These are phyloP conservation scores for Phytophthora quininea DNA, from an alignment of 352 stramenopile species.

Conservation along the genomic window DNA sequence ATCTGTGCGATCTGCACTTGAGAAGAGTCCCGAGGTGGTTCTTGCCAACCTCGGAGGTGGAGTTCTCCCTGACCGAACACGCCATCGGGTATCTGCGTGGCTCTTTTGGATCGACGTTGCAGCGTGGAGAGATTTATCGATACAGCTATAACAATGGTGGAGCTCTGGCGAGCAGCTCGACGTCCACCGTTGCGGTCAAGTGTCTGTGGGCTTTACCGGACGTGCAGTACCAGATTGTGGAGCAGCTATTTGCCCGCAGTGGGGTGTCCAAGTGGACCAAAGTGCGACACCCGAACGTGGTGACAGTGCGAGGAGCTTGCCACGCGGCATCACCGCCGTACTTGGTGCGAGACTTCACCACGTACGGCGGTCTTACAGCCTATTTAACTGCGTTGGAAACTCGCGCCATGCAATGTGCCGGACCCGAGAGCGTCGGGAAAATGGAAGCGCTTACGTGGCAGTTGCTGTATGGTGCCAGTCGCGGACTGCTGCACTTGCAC, in stretches of 20 bases:
- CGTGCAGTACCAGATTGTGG: conserved; percentile 55
- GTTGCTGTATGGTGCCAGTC: conserved; percentile 60
- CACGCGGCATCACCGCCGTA: conserved; percentile 54
- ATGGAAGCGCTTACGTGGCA: conserved; percentile 59
- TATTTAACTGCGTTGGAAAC: conserved; percentile 56
- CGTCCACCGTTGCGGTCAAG: conserved; percentile 59
- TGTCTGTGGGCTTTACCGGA: conserved; percentile 52
- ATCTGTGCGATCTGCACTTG: conserved; percentile 51
- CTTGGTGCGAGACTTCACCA: conserved; percentile 67
- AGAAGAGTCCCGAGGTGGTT: conserved; percentile 70
- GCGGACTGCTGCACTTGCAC: conserved; percentile 69
- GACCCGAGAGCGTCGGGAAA: conserved; percentile 30
- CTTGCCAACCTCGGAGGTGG: conserved; percentile 50
- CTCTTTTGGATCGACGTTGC: conserved; percentile 54
- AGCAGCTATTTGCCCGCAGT: conserved; percentile 58
- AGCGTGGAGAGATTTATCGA: conserved; percentile 61
- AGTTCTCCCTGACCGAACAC: conserved; percentile 46
- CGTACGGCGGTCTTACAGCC: conserved; percentile 54
- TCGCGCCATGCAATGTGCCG: conserved; percentile 39
- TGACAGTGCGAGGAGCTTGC: conserved; percentile 63
- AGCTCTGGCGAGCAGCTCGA: conserved; percentile 32
- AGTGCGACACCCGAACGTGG: conserved; percentile 66
- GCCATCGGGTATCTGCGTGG: conserved; percentile 39
- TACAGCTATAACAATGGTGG: conserved; percentile 44
- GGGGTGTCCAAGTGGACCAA: conserved; percentile 47